phyloP scores from a whole-genome alignment of 2,329 filamentous ascomycete species.

The Paecilomyces fulvus region DNA sequence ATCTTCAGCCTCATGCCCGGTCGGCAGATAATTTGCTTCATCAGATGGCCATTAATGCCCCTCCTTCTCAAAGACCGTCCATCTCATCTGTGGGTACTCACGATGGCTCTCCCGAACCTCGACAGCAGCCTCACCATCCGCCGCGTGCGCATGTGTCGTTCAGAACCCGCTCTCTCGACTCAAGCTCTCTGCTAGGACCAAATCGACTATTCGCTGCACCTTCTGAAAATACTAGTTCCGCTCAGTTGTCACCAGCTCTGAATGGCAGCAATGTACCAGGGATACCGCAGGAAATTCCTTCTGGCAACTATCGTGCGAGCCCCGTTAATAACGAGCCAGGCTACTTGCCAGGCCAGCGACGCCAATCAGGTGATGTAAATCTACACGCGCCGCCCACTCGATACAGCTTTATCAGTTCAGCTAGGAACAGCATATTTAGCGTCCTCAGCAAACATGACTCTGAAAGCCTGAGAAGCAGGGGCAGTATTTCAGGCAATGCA shows the following conservation, averaged over 20 bases:
- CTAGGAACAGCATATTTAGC: constrained; percentile 1
- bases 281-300: not conserved
- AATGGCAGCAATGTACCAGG: not conserved
- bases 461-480: constrained; percentile 5
- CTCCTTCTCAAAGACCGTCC: not conserved
- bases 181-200: not conserved
- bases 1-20: not conserved
- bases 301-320: not conserved
- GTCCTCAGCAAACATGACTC: constrained; percentile 2
- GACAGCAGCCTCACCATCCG: not conserved
- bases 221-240: not conserved
- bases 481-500: constrained; percentile 8
- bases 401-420: not conserved
- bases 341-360: not conserved
- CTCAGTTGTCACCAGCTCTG: not conserved
- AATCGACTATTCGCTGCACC: not conserved
- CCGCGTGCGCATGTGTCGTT: not conserved
- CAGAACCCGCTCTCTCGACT: not conserved
- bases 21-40: not conserved
- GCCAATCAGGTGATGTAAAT: not conserved
- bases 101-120: not conserved
- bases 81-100: not conserved
- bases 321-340: not conserved
- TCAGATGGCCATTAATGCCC: not conserved
- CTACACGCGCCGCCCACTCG: not conserved